Percentiles rank a stretch among this genome's conserved stretches.
Evolutionary conservation across 495 filamentous ascomycete species (phyloP).

Genomic region (Hamigera avellanea): DNA sequence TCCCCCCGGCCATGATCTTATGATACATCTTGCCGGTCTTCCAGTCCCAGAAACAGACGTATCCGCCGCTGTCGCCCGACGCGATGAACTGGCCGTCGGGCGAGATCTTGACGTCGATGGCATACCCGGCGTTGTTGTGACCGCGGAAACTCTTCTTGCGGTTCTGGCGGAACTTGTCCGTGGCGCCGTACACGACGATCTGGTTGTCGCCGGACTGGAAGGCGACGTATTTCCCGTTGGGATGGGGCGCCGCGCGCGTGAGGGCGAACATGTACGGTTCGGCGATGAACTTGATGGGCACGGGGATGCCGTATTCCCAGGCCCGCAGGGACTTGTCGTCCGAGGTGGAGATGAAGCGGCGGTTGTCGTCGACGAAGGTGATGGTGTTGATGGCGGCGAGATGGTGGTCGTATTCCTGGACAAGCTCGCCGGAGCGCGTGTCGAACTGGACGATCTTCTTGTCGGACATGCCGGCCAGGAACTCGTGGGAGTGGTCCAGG

Average conservation of each 20-base stretch:
- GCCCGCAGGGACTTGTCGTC: slow-evolving; percentile 93
- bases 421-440: slow-evolving; percentile 66
- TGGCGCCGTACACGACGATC: slow-evolving; percentile 86
- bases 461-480: slow-evolving; percentile 92
- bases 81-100: slow-evolving; percentile 85
- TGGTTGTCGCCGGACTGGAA: slow-evolving; percentile 93
- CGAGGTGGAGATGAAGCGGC: slow-evolving; percentile 93
- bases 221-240: slow-evolving; percentile 81
- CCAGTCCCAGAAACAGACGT: slow-evolving; percentile 95
- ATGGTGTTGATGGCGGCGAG: slow-evolving; percentile 95
- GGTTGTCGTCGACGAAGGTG: slow-evolving; percentile 87
- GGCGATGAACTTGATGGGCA: slow-evolving; percentile 80
- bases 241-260: slow-evolving; percentile 69
- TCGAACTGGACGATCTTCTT: slow-evolving; percentile 99
- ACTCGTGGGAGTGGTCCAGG: slow-evolving; percentile 67
- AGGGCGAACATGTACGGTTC: slow-evolving; percentile 96
- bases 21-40: slow-evolving; percentile 98
- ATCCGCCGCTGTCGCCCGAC: slow-evolving; percentile 76
- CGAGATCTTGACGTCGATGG: slow-evolving; percentile 75
- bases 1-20: slow-evolving; percentile 69
- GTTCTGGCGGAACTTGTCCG: slow-evolving; percentile 93
- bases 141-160: slow-evolving; percentile 92
- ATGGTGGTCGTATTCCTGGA: slow-evolving; percentile 98
- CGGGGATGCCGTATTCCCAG: slow-evolving; percentile 96
- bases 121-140: slow-evolving; percentile 91